Conservation (phyloP, 2,329 filamentous ascomycete species). For the Pseudomassariella vexata region DNA sequence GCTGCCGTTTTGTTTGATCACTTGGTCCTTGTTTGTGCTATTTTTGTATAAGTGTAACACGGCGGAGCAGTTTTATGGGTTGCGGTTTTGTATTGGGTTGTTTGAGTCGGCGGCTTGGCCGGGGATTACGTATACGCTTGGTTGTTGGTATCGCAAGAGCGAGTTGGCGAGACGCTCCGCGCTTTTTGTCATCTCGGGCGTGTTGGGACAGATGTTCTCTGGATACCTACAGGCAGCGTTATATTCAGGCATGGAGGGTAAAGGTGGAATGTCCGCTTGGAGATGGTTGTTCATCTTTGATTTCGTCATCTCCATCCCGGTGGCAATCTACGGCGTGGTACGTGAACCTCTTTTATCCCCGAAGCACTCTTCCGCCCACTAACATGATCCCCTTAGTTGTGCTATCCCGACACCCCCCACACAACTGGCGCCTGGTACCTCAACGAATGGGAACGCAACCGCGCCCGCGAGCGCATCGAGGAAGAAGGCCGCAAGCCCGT, state of each 20-base stretch:
- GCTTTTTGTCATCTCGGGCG: slow-evolving; percentile 29
- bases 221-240: slow-evolving; percentile 37
- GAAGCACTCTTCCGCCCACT: background rate
- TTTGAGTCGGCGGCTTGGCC: slow-evolving; percentile 51
- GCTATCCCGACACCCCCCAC: slow-evolving; percentile 36
- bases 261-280: slow-evolving; percentile 32
- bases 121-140: slow-evolving; percentile 47
- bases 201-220: slow-evolving; percentile 33
- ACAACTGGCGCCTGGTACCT: slow-evolving; percentile 35
- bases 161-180: slow-evolving; percentile 53
- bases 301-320: slow-evolving; percentile 16
- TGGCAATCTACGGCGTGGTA: slow-evolving; percentile 10
- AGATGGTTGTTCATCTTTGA: slow-evolving; percentile 42
- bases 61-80: slow-evolving; percentile 33
- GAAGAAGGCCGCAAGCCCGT: slow-evolving; percentile 37
- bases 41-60: slow-evolving; percentile 33
- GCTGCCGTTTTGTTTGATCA: slow-evolving; percentile 29
- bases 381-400: slow-evolving; percentile 16
- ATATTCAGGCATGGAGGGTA: slow-evolving; percentile 31
- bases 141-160: slow-evolving; percentile 53
- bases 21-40: slow-evolving; percentile 33
- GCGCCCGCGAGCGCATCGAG: slow-evolving; percentile 64
- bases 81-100: slow-evolving; percentile 49
- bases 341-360: background rate
- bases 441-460: slow-evolving; percentile 51